Percentiles rank a stretch among this genome's conserved stretches.
phyloP scores from a whole-genome alignment of 192 early-diverging fungal species.

The Coemansia sp. region DNA sequence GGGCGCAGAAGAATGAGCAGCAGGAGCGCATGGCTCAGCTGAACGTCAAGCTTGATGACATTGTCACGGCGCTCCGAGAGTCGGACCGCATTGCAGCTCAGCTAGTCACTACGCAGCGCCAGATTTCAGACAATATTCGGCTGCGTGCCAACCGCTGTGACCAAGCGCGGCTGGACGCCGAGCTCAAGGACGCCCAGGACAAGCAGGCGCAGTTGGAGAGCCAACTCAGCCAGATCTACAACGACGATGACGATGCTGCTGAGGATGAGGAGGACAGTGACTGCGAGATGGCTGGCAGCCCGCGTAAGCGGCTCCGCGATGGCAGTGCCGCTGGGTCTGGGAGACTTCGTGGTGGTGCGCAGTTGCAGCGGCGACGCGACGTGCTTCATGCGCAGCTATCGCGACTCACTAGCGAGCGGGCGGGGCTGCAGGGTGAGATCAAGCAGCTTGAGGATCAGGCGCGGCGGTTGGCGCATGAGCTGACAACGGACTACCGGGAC shows the following conservation, averaged over 20 bases:
- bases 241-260: slow-evolving; percentile 12
- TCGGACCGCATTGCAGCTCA: slow-evolving; percentile 45
- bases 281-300: slow-evolving; percentile 1
- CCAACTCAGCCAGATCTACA: slow-evolving; percentile 35
- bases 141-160: slow-evolving; percentile 26
- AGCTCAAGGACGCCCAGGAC: slow-evolving; percentile 32
- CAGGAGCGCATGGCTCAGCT: slow-evolving; percentile 40
- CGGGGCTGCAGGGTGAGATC: slow-evolving; percentile 70
- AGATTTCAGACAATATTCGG: slow-evolving; percentile 42
- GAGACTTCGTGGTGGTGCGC: slow-evolving; percentile 25
- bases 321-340: slow-evolving; percentile 3
- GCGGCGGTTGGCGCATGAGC: slow-evolving; percentile 56
- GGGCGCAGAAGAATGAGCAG: slow-evolving; percentile 33
- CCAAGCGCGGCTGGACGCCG: slow-evolving; percentile 42
- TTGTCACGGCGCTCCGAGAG: slow-evolving; percentile 53
- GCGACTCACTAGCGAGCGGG: slow-evolving; percentile 41
- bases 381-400: slow-evolving; percentile 40
- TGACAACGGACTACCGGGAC: slow-evolving; percentile 74
- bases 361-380: slow-evolving; percentile 38
- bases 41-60: slow-evolving; percentile 34
- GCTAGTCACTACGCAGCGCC: slow-evolving; percentile 44
- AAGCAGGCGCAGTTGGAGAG: slow-evolving; percentile 31
- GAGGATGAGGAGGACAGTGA: slow-evolving; percentile 12
- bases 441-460: slow-evolving; percentile 82
- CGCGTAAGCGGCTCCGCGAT: slow-evolving; percentile 31